Base-by-base conservation (phyloP, 768 basidiomycete species). In the Leucocoprinus sp. region DNA sequence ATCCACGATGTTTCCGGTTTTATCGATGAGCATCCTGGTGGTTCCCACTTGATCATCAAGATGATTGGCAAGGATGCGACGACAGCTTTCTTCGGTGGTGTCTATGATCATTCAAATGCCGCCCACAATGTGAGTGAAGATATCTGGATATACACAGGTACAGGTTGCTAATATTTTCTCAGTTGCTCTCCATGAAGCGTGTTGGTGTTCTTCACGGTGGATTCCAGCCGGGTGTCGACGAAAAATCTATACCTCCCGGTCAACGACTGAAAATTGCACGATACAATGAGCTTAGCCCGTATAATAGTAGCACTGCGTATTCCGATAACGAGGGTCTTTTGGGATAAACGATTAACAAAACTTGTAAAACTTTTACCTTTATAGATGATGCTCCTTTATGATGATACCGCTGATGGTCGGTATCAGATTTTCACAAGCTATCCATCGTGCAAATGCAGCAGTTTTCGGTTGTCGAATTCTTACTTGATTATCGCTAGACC, bases 11-110 rank as follows among this genome's bases (percentile, higher is more conserved):
- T 90, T 35, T 72, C 82, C 0, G 65, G 72, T 14, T 96, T 95
- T 68, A 74, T 86, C 47, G 85, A 92, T 34, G 89, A 95, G 51
- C 92, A 96, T 59, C 93, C 93, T 3, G 92, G 93, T 53, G 93
- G 93, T 11, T 78, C 82, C 2, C 88, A 93, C 57, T 66, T 91
- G 21, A 67, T 97, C 48, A 76, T 80, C 54, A 86, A 87, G 63
- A 75, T 84, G 61, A 85, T 93, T 54, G 93, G 93, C 46, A 87
- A 79, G 60, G 93, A 95, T 56, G 92, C 87, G 2, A 91, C 91
- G 2, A 88, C 89, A 0, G 91, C 92, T 5, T 96, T 95, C 74
- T 93, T 95, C 56, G 93, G 93, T 50, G 88, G 86, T 49, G 83
- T 92, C 0, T 90, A 90, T 57, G 85, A 87, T 53, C 89, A 91